Evolutionary conservation across 257 asterid species (phyloP).

Genomic region (Misopates orontium): DNA sequence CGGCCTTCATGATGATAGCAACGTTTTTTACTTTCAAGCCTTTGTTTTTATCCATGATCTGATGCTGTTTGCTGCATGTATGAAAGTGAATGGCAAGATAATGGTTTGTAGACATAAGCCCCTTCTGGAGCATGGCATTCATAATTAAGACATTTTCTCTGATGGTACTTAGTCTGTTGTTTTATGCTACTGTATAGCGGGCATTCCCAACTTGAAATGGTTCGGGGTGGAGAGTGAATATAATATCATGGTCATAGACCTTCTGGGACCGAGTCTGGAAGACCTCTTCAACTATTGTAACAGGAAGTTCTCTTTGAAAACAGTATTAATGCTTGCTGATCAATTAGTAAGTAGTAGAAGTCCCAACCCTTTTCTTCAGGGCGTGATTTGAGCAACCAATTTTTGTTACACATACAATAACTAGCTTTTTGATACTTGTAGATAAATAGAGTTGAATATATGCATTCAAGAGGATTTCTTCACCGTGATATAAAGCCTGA

Average conservation of each 20-base stretch:
- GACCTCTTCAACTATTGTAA: conserved; percentile 88
- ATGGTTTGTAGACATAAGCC: conserved; percentile 12
- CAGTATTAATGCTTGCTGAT: conserved; percentile 92
- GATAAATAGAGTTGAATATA: conserved; percentile 96
- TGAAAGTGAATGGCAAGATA: no score
- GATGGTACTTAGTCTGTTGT: conserved; percentile 25
- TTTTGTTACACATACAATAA: conserved; percentile 18
- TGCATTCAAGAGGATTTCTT: conserved; percentile 95
- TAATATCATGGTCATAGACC: conserved; percentile 91
- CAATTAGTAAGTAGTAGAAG: conserved; percentile 32
- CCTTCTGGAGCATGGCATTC: conserved; percentile 21
- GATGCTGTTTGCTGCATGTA: no score
- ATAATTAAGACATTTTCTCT: conserved; percentile 8
- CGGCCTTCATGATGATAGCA: no score
- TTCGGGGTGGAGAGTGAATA: conserved; percentile 82
- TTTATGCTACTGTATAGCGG: conserved; percentile 49
- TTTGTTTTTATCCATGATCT: background rate
- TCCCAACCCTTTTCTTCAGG: background rate
- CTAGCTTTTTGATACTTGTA: conserved; percentile 28
- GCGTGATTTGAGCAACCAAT: conserved; percentile 21
- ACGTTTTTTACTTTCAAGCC: background rate
- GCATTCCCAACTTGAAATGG: conserved; percentile 91
- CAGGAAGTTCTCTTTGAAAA: conserved; percentile 75
- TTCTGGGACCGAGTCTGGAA: conserved; percentile 92
- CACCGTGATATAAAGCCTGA: conserved; percentile 99